A percentile compares a stretch with the other conserved stretches of the same genome.
Conservation (phyloP, 805 yeast genomes). For the Barnettozyma siamensis region DNA sequence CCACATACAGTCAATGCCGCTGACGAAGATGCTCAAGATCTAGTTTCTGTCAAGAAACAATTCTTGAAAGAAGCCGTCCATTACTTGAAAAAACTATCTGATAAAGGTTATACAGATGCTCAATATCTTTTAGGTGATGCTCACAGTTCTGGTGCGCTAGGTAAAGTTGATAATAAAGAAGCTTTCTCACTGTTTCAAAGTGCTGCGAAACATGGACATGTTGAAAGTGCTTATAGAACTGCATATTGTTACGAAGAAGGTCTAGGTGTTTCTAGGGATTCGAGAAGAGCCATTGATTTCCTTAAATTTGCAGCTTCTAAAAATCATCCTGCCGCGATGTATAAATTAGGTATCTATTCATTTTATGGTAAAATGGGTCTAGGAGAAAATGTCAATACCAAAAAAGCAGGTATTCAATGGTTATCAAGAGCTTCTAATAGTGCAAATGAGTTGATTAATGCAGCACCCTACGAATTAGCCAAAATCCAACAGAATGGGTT, state of each 20-base stretch:
- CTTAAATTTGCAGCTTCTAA: slow-evolving; percentile 82
- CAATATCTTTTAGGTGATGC: slow-evolving; percentile 93
- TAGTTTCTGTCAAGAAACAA: slow-evolving; percentile 38
- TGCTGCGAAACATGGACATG: slow-evolving; percentile 92
- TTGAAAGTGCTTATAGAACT: slow-evolving; percentile 86
- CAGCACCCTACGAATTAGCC: slow-evolving; percentile 93
- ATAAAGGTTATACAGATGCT: slow-evolving; percentile 81
- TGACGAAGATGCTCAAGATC: slow-evolving; percentile 24
- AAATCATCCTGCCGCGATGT: slow-evolving; percentile 97
- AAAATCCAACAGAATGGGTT: slow-evolving; percentile 80
- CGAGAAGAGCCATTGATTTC: slow-evolving; percentile 78
- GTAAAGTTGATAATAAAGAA: slow-evolving; percentile 70
- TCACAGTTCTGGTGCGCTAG: slow-evolving; percentile 76
- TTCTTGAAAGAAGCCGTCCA: slow-evolving; percentile 72
- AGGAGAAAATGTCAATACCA: slow-evolving; percentile 56
- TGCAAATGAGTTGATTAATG: slow-evolving; percentile 79
- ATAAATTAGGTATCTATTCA: slow-evolving; percentile 81
- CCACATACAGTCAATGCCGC: slow-evolving; percentile 17
- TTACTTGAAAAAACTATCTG: slow-evolving; percentile 65
- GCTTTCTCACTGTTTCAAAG: slow-evolving; percentile 73
- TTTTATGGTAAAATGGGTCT: slow-evolving; percentile 84
- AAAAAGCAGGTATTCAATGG: slow-evolving; percentile 91
- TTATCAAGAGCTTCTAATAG: slow-evolving; percentile 76
- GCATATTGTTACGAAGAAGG: slow-evolving; percentile 93
- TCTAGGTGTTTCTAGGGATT: slow-evolving; percentile 83